Evolutionary conservation across 345 rosid species (phyloP).

Genomic region (Adansonia digitata): DNA sequence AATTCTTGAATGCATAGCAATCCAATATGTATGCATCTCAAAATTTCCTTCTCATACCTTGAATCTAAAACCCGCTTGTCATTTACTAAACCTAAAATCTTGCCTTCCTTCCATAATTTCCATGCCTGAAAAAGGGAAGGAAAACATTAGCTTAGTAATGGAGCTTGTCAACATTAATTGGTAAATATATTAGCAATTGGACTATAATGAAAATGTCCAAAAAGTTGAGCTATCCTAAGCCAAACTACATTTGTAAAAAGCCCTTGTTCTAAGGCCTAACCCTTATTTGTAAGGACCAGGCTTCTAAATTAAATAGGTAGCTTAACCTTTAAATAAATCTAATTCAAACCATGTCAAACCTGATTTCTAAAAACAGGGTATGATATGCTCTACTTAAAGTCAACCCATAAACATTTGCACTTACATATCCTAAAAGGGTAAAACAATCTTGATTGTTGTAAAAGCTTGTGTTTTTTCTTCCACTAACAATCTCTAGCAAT

Average conservation of each 20-base stretch:
- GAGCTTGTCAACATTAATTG: too few species aligned
- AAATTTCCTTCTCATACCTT: not conserved
- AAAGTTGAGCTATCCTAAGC: not conserved
- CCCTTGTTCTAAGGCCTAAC: too few species aligned
- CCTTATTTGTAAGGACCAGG: too few species aligned
- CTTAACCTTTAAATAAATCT: too few species aligned
- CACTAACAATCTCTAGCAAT: not conserved
- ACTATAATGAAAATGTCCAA: too few species aligned
- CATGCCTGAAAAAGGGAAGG: conserved; percentile 12
- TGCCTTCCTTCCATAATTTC: conserved; percentile 19
- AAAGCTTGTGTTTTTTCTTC: not conserved
- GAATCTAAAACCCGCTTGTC: not conserved
- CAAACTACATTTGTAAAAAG: too few species aligned
- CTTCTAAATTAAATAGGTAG: too few species aligned
- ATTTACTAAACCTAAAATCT: not conserved
- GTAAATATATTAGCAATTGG: too few species aligned
- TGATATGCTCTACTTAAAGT: not conserved
- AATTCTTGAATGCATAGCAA: conserved; percentile 26
- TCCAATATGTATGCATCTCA: conserved; percentile 14
- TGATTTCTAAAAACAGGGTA: too few species aligned
- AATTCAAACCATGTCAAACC: too few species aligned
- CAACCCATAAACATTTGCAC: too few species aligned
- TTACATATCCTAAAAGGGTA: not conserved
- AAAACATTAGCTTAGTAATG: not conserved
- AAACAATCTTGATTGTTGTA: not conserved